Conservation (phyloP, 495 filamentous ascomycete species). For the Neurospora sp. region DNA sequence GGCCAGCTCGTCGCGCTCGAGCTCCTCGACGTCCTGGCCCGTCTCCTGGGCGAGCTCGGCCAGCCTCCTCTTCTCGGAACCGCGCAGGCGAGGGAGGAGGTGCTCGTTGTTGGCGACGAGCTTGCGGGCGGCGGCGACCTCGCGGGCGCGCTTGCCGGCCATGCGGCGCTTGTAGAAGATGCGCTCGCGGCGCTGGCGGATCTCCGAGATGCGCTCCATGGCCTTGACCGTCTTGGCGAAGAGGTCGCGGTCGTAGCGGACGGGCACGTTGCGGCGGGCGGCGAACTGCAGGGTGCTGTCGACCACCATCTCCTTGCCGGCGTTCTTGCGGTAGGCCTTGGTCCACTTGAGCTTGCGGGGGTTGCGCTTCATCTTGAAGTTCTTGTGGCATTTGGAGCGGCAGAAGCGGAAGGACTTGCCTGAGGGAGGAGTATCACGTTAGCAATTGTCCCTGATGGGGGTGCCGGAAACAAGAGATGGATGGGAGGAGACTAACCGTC, state of each 20-base stretch:
- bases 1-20: slow-evolving; percentile 29
- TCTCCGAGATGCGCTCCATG: slow-evolving; percentile 86
- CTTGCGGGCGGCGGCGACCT: no score
- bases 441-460: no score
- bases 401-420: slow-evolving; percentile 62
- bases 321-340: slow-evolving; percentile 66
- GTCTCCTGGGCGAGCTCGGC: slow-evolving; percentile 43
- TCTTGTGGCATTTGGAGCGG: slow-evolving; percentile 88
- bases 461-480: no score
- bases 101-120: slow-evolving; percentile 59
- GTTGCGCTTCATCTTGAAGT: slow-evolving; percentile 97
- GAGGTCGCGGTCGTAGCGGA: slow-evolving; percentile 89
- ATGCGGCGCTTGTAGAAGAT: slow-evolving; percentile 88
- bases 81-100: slow-evolving; percentile 57
- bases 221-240: slow-evolving; percentile 78
- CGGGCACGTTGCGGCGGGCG: slow-evolving; percentile 83
- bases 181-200: slow-evolving; percentile 70
- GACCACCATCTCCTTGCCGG: slow-evolving; percentile 87
- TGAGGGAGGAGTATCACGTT: no score
- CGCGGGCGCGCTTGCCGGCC: slow-evolving; percentile 67
- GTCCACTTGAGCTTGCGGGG: slow-evolving; percentile 78
- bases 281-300: slow-evolving; percentile 90
- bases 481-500: no score
- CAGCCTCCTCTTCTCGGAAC: slow-evolving; percentile 41
- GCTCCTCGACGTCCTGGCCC: slow-evolving; percentile 45